These are phyloP conservation scores for Metschnikowia baotianmanensis DNA, from an alignment of 805 yeast genomes.

Conservation along the genomic window DNA sequence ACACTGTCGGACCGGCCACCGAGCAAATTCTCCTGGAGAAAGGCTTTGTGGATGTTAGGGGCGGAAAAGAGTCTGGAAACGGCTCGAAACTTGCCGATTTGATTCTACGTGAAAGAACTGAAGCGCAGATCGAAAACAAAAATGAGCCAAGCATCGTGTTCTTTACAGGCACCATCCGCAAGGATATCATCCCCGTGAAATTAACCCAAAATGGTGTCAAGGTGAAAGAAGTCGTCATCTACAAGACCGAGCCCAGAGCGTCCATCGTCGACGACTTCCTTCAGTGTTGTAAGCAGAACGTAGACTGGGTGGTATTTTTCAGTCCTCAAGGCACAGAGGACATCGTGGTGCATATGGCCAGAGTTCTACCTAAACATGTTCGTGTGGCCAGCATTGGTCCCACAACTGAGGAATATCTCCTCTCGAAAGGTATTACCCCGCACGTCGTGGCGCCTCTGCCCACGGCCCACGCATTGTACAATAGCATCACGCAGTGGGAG, in stretches of 20 bases:
- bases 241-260: conserved; percentile 56
- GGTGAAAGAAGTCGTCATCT: conserved; percentile 62
- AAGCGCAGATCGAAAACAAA: conserved; percentile 22
- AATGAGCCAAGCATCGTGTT: conserved; percentile 48
- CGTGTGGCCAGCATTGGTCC: conserved; percentile 88
- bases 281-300: conserved; percentile 10
- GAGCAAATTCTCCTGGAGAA: conserved; percentile 49
- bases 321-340: conserved; percentile 84
- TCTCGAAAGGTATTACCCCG: conserved; percentile 51
- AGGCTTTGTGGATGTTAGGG: conserved; percentile 69
- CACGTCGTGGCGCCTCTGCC: conserved; percentile 71
- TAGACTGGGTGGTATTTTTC: conserved; percentile 76
- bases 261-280: conserved; percentile 44
- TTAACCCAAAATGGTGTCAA: conserved; percentile 43
- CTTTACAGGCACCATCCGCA: conserved; percentile 82
- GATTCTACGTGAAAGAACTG: conserved; percentile 38
- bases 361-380: conserved; percentile 18
- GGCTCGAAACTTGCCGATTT: conserved; percentile 68
- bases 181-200: conserved; percentile 73
- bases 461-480: conserved; percentile 56
- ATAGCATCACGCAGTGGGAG: conserved; percentile 28
- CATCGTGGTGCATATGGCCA: conserved; percentile 46
- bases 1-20: conserved; percentile 93
- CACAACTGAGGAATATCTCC: conserved; percentile 70
- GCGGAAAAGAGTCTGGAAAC: conserved; percentile 79